Evolutionary conservation across 495 filamentous ascomycete genomes (phyloP), one percentile per base, ranked within the genome.

Genomic region (Acidomyces sp.): DNA sequence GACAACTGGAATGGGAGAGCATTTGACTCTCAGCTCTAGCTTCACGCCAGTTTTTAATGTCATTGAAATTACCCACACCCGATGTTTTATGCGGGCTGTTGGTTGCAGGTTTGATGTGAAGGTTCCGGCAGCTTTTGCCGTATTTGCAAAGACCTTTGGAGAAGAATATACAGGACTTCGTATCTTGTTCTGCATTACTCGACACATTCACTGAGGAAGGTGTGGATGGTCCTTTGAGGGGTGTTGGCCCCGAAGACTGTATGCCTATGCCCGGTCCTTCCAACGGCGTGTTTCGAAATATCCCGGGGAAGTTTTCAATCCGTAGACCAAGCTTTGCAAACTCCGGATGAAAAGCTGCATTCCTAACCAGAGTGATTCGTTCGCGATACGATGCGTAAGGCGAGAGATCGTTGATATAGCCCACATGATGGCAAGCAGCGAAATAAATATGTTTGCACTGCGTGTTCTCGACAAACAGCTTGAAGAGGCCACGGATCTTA

Each of bases 391-490:
- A 29, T 37, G 33, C 29, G 26, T 70, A 72, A 11, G 67, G 69
- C 10, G 68, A 68, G 11, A 82, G 48, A 26, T 72, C 56, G 11
- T 68, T 65, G 13, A 71, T 55, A 56, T 78, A 80, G 24, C 69
- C 68, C 11, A 61, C 62, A 43, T 82, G 74, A 39, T 80, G 74
- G 45, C 75, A 80, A 25, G 67, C 70, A 6, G 71, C 76, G 38
- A 76, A 75, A 49, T 73, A 71, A 25, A 82, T 73, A 55, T 80
- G 75, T 37, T 71, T 74, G 63, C 77, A 82, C 48, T 78, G 71
- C 34, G 66, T 59, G 39, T 74, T 72, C 19, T 76, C 64, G 4
- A 59, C 66, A 49, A 72, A 77, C 3, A 77, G 49, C 2, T 67
- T 65, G 36, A 80, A 67, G 43, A 70, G 63, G 55, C 69, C 74